Conservation (phyloP, 1,284 basidiomycete genomes). For the Gomphus bonarii region DNA sequence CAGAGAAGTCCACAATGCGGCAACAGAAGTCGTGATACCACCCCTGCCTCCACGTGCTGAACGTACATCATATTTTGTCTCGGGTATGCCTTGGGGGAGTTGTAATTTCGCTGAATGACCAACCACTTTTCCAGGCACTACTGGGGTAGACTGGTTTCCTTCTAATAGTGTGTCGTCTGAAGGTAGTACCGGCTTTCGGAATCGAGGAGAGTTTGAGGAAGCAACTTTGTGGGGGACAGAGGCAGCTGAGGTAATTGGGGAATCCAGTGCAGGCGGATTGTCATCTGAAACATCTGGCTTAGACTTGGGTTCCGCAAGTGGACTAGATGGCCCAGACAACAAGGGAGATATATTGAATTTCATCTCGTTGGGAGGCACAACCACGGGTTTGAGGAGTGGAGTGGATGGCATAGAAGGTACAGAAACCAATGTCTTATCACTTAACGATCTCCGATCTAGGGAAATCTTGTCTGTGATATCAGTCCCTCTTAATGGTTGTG, state of each 20-base stretch:
- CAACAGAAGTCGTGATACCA: slow-evolving; percentile 63
- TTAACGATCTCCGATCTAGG: neutral
- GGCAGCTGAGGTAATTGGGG: neutral
- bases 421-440: neutral
- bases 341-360: neutral
- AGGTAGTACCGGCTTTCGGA: slow-evolving; percentile 13
- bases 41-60: slow-evolving; percentile 72
- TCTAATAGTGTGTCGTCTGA: slow-evolving; percentile 11
- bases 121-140: slow-evolving; percentile 18
- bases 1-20: slow-evolving; percentile 59
- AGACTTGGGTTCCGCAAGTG: neutral
- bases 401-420: neutral
- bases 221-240: neutral
- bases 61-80: slow-evolving; percentile 59
- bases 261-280: neutral
- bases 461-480: neutral
- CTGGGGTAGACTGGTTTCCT: slow-evolving; percentile 33
- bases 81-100: slow-evolving; percentile 29
- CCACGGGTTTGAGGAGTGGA: neutral
- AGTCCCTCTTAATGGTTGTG: too few species aligned
- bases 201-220: slow-evolving; percentile 1
- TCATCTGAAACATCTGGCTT: neutral
- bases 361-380: neutral
- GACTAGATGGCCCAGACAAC: neutral
- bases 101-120: slow-evolving; percentile 24